A percentile compares a stretch with the other conserved stretches of the same genome.
Evolutionary conservation across 257 asterid species (phyloP).

Genomic region (Buddleja alternifolia): DNA sequence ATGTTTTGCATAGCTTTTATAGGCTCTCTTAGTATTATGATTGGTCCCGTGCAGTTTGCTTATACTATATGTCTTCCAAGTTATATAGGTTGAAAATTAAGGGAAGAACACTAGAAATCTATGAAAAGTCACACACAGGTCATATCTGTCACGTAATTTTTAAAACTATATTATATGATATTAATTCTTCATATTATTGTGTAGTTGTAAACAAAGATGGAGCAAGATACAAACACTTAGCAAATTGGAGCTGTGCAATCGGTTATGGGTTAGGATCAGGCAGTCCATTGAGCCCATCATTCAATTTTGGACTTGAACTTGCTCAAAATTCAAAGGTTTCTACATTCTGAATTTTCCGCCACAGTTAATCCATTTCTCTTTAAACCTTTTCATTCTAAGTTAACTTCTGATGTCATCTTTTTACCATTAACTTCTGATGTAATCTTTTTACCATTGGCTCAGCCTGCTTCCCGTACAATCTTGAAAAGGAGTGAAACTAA

Average conservation of each 20-base stretch:
- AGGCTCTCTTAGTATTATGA: neutral
- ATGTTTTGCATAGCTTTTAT: neutral
- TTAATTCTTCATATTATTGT: slow-evolving; percentile 31
- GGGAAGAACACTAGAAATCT: neutral
- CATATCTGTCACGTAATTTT: neutral
- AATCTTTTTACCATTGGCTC: slow-evolving; percentile 6
- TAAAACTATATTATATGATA: neutral
- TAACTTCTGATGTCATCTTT: neutral
- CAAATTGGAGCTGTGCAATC: slow-evolving; percentile 90
- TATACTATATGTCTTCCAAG: neutral
- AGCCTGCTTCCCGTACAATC: slow-evolving; percentile 5
- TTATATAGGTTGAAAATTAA: slow-evolving; percentile 13
- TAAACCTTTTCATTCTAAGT: slow-evolving; percentile 21
- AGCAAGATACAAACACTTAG: slow-evolving; percentile 66
- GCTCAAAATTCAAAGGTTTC: slow-evolving; percentile 82
- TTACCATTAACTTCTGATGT: slow-evolving; percentile 10
- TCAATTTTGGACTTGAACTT: slow-evolving; percentile 90
- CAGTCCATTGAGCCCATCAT: slow-evolving; percentile 92
- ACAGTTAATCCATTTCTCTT: slow-evolving; percentile 10
- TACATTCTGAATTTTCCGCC: slow-evolving; percentile 20
- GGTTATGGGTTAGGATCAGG: slow-evolving; percentile 93
- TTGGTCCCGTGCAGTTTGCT: slow-evolving; percentile 2
- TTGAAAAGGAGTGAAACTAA: slow-evolving; percentile 2
- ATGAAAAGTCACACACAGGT: slow-evolving; percentile 2
- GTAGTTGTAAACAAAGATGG: slow-evolving; percentile 69